Evolutionary conservation across 257 asterid species (phyloP), one percentile per base, ranked within the genome.

Genomic region (Nicotiana undulata): DNA sequence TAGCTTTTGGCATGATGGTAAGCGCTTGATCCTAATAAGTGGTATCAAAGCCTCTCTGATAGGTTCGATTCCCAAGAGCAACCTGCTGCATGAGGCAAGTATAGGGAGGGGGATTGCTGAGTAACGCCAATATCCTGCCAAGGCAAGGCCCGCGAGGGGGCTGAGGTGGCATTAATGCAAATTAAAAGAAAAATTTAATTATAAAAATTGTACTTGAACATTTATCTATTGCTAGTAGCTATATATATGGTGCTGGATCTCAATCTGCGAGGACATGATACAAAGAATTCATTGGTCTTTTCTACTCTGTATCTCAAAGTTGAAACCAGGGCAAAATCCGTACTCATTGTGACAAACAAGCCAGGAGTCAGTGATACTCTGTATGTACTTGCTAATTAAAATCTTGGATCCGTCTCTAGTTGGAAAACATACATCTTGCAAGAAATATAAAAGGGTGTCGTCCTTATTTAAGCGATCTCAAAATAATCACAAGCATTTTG

Each of bases 401-500:
- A 44, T 70, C 13, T 20, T 70, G 58, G 2, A 44, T 3, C 32
- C 6, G 4, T 12, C 59, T 44, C 13, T 44, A 0, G 3, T 44
- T 70, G 46, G 1, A 40, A 68, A 68, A 10, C 44, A 72, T 2
- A 0, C 60, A 24, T 24, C 16, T 72, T 40, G 77, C 77, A 46
- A 0, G 78, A 46, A 72, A 22, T 13, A 22, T 1, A 24, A 13
- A 24, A 24, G 22, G 61, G 44, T 72, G 24, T 49, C 5, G 3
- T 24, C 56, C 2, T 12, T 3, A 11, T 56, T 87, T 85, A 92
- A 76, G 87, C 76, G 3, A 93, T 46, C 56, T 94, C 96, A 77
- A 94, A 94, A 81, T 93, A 94, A 77, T 94, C 97, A 1, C 89
- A 88, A 15, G 85, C 85, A 82, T 83, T 87, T 6, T 74, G 84